Conservation (phyloP, 129 eudicot species). For the Flaveria brownii region DNA sequence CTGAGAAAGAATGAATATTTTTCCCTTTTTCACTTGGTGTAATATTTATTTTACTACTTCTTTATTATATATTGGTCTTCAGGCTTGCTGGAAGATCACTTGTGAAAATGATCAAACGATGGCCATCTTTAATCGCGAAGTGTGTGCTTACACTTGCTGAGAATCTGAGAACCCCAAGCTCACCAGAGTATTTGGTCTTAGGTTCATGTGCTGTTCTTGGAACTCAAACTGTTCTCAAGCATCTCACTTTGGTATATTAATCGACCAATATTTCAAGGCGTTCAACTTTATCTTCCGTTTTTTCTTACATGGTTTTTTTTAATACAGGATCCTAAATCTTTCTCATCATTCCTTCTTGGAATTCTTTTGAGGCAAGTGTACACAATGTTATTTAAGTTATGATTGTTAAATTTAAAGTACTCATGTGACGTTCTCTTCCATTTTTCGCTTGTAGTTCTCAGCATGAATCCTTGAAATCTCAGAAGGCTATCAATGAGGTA, state of each 20-base stretch:
- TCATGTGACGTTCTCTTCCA: slow-evolving; percentile 12
- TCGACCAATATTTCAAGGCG: background rate
- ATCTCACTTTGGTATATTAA: slow-evolving; percentile 71
- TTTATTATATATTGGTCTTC: slow-evolving; percentile 21
- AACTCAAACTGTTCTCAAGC: slow-evolving; percentile 86
- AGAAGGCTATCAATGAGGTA: slow-evolving; percentile 98
- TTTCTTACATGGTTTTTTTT: slow-evolving; percentile 1
- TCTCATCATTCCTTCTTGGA: slow-evolving; percentile 85
- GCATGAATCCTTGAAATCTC: slow-evolving; percentile 90
- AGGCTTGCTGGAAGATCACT: slow-evolving; percentile 90
- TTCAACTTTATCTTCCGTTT: background rate
- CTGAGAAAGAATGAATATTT: too few species aligned
- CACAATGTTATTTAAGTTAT: slow-evolving; percentile 9
- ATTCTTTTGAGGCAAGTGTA: slow-evolving; percentile 71
- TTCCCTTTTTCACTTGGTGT: background rate
- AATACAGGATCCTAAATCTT: slow-evolving; percentile 75
- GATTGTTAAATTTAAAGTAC: slow-evolving; percentile 1
- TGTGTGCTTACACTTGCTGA: slow-evolving; percentile 66
- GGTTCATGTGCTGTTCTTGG: slow-evolving; percentile 96
- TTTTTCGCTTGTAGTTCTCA: slow-evolving; percentile 62
- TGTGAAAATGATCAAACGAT: slow-evolving; percentile 86
- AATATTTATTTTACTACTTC: background rate
- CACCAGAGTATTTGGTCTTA: slow-evolving; percentile 80
- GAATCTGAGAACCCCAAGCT: slow-evolving; percentile 62
- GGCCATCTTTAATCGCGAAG: slow-evolving; percentile 89